Evolutionary conservation across 352 stramenopile genomes (phyloP).

Genomic region (Globisporangium emineosum): DNA sequence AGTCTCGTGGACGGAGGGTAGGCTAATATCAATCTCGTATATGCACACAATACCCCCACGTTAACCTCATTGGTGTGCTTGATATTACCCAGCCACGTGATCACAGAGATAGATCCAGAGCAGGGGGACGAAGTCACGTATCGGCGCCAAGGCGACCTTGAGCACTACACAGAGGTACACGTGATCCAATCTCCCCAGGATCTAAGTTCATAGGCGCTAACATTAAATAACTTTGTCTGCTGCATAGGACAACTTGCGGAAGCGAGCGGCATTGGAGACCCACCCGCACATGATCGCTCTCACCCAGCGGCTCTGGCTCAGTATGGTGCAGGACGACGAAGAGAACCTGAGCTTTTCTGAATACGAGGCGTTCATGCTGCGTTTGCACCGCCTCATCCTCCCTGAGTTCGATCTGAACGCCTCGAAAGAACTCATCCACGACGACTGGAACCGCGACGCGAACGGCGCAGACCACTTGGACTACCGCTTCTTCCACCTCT

Average conservation of each 20-base stretch:
- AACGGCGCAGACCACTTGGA: conserved; percentile 46
- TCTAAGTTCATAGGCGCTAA: background rate
- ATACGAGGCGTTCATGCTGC: conserved; percentile 73
- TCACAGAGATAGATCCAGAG: conserved; percentile 37
- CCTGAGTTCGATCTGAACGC: conserved; percentile 65
- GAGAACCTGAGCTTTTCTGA: conserved; percentile 38
- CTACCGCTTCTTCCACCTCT: conserved; percentile 76
- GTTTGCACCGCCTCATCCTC: conserved; percentile 71
- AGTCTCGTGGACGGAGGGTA: conserved; percentile 60
- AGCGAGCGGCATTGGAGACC: conserved; percentile 52
- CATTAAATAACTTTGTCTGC: background rate
- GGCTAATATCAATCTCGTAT: too few relatives aligned
- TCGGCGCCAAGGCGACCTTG: conserved; percentile 64
- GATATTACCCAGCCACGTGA: conserved; percentile 61
- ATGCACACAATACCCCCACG: too few relatives aligned
- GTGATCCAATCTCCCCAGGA: too few relatives aligned
- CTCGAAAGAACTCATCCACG: conserved; percentile 59
- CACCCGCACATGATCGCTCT: conserved; percentile 66
- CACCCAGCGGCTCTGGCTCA: conserved; percentile 69
- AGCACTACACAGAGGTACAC: conserved; percentile 67
- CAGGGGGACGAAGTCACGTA: conserved; percentile 42
- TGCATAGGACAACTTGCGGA: conserved; percentile 66
- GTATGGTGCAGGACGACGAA: conserved; percentile 28
- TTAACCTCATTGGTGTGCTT: too few relatives aligned
- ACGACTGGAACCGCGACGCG: conserved; percentile 70